phyloP scores from a whole-genome alignment of 306 rosid species.

The Inga leiocalycina region DNA sequence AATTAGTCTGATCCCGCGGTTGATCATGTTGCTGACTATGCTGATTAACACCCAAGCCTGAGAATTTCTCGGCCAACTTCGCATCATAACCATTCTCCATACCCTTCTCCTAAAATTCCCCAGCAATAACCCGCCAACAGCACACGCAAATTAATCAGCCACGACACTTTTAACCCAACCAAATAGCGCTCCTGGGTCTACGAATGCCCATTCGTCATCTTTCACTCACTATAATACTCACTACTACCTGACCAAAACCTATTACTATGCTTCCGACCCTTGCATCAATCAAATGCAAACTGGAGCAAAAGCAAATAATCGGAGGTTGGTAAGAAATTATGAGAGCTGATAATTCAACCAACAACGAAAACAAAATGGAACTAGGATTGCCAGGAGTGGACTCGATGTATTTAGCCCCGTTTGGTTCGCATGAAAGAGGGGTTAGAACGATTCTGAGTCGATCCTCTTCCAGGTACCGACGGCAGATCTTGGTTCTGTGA shows the following conservation, averaged over 20 bases:
- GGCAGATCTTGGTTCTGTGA: background rate
- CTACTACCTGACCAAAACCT: background rate
- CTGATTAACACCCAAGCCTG: constrained; percentile 59
- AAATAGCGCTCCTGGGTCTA: constrained; percentile 12
- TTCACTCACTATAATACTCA: constrained; percentile 23
- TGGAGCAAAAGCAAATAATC: background rate
- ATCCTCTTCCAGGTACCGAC: background rate
- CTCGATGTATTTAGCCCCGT: background rate
- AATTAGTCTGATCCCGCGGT: constrained; percentile 37
- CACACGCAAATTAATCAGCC: constrained; percentile 39
- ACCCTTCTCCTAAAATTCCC: constrained; percentile 39
- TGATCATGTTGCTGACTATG: constrained; percentile 35
- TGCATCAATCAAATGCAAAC: constrained; percentile 23
- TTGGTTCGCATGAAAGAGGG: background rate
- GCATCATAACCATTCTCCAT: constrained; percentile 90
- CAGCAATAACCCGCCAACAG: background rate
- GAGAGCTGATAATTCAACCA: background rate
- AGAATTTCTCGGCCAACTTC: constrained; percentile 70
- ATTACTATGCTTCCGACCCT: constrained; percentile 26
- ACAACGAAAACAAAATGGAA: constrained; percentile 18
- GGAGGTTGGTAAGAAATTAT: background rate
- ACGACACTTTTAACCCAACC: background rate
- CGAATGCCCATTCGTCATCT: constrained; percentile 8
- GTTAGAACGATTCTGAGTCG: background rate
- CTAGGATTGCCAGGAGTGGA: background rate